phyloP scores from a whole-genome alignment of 306 rosid species.

The Cucurbita maxima region DNA sequence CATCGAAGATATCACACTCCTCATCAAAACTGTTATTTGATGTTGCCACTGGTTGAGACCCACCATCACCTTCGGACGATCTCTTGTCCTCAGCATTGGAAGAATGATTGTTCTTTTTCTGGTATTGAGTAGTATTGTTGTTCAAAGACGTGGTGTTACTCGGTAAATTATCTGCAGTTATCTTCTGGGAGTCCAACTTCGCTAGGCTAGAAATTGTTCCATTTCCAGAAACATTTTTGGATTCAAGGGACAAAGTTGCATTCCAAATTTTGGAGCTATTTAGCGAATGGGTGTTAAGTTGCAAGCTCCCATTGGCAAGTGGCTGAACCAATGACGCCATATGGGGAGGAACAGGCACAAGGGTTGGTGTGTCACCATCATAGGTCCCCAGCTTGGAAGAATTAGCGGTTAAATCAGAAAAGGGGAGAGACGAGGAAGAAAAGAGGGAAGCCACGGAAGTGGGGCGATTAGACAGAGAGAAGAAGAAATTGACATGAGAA shows the following conservation, averaged over 20 bases:
- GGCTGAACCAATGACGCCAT: too few species aligned
- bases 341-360: too few species aligned
- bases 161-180: not conserved
- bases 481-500: conserved; percentile 17
- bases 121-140: not conserved
- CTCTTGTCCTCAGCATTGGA: not conserved
- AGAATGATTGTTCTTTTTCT: not conserved
- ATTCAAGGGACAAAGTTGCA: conserved; percentile 17
- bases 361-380: not conserved
- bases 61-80: not conserved
- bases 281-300: not conserved
- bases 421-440: conserved; percentile 21
- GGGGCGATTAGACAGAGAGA: conserved; percentile 19
- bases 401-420: not conserved
- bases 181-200: not conserved
- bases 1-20: conserved; percentile 57
- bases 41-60: conserved; percentile 1
- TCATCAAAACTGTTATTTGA: conserved; percentile 14
- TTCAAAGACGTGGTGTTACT: not conserved
- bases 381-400: conserved; percentile 7
- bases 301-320: not conserved
- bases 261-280: conserved; percentile 1
- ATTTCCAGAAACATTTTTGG: conserved; percentile 10
- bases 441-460: conserved; percentile 16
- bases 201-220: not conserved